Base-by-base conservation (phyloP, 495 filamentous ascomycete species). In the Penicillium dipodomyicola region DNA sequence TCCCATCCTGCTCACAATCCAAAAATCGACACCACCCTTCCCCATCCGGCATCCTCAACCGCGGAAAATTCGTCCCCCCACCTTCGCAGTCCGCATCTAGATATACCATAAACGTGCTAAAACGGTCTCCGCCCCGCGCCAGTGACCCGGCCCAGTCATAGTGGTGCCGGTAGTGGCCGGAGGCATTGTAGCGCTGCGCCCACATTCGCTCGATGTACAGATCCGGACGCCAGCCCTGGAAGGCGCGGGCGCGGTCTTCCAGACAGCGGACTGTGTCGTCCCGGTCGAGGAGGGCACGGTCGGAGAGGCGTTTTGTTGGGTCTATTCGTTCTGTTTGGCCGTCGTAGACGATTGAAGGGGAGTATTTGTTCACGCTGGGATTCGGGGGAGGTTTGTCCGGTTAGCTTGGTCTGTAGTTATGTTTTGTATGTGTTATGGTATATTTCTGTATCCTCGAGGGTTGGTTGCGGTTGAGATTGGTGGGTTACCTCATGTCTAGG, bases 101-200 rank as follows among this genome's bases (percentile, higher is more conserved):
- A 61, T 86, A 88, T 3, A 86, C 84, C 81, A 87, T 86, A 58
- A 87, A 87, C 5, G 76, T 83, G 41, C 74, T 80, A 4, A 82
- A 52, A 0, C 81, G 65, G 52, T 81, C 79, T 1, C 75, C 77
- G 12, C 72, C 71, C 2, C 66, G 65, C 3, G 70, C 69, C 20
- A 69, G 64, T 2, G 72, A 74, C 1, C 74, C 77, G 30, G 70
- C 72, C 81, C 81, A 84, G 67, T 86, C 83, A 63, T 77, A 85
- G 60, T 86, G 82, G 61, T 85, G 76, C 5, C 58, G 63, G 66
- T 86, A 85, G 62, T 86, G 81, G 27, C 82, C 83, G 11, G 74
- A 79, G 10, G 66, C 61, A 35, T 79, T 81, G 67, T 87, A 86
- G 44, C 78, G 77, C 61, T 87, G 84, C 0, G 77, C 77, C 77